Evolutionary conservation across 1,139 yeast genomes (phyloP).

Genomic region (Suhomyces bolitotheri): DNA sequence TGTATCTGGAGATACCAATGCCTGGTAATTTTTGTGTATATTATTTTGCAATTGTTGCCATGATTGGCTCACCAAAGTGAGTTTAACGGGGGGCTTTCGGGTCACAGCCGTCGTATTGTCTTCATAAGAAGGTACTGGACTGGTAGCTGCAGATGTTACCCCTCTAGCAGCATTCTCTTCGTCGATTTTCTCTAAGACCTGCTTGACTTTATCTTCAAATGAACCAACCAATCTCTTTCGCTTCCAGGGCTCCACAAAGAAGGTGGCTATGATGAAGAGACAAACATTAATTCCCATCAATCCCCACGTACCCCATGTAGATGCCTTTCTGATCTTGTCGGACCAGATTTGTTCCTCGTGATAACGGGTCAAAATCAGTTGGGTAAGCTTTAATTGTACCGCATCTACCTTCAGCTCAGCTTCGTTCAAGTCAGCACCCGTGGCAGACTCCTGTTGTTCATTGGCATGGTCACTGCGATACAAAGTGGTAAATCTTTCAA

Average conservation of each 20-base stretch:
- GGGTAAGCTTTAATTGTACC: slow-evolving; percentile 66
- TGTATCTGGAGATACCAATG: slow-evolving; percentile 22
- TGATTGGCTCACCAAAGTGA: slow-evolving; percentile 2
- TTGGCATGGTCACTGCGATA: slow-evolving; percentile 81
- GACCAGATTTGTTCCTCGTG: slow-evolving; percentile 99
- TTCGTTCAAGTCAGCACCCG: slow-evolving; percentile 51
- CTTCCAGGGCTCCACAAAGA: slow-evolving; percentile 94
- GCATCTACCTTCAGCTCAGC: slow-evolving; percentile 71
- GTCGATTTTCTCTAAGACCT: slow-evolving; percentile 37
- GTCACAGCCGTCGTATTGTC: background rate
- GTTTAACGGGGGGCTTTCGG: slow-evolving; percentile 2
- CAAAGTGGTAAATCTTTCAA: slow-evolving; percentile 79
- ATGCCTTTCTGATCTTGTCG: slow-evolving; percentile 88
- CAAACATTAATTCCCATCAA: slow-evolving; percentile 85
- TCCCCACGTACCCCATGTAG: slow-evolving; percentile 96
- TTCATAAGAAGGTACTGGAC: background rate
- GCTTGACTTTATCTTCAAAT: slow-evolving; percentile 77
- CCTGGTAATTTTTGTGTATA: slow-evolving; percentile 18
- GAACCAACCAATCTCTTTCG: slow-evolving; percentile 74
- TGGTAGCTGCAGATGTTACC: background rate
- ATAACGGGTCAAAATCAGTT: slow-evolving; percentile 80
- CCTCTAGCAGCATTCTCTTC: background rate
- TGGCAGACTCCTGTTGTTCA: slow-evolving; percentile 57
- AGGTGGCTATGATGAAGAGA: slow-evolving; percentile 76
- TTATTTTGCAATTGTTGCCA: slow-evolving; percentile 23